Base-by-base conservation (phyloP, 2,329 filamentous ascomycete genomes). In the Botrytis fabae region DNA sequence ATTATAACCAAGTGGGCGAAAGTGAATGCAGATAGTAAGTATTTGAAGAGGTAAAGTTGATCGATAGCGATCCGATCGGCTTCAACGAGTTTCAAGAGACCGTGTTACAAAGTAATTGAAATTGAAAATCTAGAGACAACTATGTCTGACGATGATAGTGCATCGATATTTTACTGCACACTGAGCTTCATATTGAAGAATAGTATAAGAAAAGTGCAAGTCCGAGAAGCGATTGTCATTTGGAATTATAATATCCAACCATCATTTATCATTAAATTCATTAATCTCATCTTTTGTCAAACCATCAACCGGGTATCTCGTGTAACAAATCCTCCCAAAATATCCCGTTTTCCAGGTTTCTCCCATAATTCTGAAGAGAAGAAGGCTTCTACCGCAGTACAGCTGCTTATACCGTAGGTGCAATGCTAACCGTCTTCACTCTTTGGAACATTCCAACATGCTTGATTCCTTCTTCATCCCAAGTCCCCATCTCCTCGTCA, bases 381-480 rank as follows among this genome's bases (percentile, higher is more conserved):
- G 6, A n/a, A 57, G 16, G n/a, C n/a, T 28, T 32, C n/a, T 28
- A 54, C 6, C 7, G 14, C n/a, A 57, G n/a, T 18, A 28, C 2
- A 57, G 16, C 14, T 57, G n/a, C 51, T 28, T 28, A 57, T 57
- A 35, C 40, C 16, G 38, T 18, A 25, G 63, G 70, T 42, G 73
- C 64, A 69, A 84, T 75, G 12, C 84, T 78, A 16, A 72, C 54
- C 54, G n/a, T 69, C 22, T 69, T 69, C 38, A 90, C 74, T 48
- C 88, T 83, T 75, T 82, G 78, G 75, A 88, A 97, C 94, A 98
- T 97, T 74, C 93, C 95, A 32, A 97, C 86, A 84, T 97, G 94
- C 77, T 88, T 85, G 71, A 97, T 95, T 7, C 92, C 93, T 79
- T 97, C 94, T 81, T 98, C 95, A 75, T 86, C 85, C 94, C 95